Base-by-base conservation (phyloP, 495 filamentous ascomycete species). In the Aspergillus asperescens region DNA sequence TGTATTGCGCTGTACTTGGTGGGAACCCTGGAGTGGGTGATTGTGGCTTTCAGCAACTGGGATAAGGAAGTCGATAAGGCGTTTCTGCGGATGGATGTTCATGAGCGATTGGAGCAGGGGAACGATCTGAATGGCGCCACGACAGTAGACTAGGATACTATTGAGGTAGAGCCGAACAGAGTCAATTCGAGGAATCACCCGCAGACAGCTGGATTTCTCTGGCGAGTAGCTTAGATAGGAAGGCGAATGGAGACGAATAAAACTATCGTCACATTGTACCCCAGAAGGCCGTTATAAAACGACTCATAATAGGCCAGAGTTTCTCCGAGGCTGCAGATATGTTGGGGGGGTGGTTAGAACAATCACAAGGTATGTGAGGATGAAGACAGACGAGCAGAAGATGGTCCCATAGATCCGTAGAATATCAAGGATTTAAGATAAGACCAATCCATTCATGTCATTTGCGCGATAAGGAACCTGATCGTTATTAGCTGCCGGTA, bases 1-100 rank as follows among this genome's bases (percentile, higher is more conserved):
- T 96, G 90, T 67, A 84, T 94, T 62, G 90, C 90, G 1, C 66
- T 95, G 43, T 95, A 92, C 62, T 68, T 92, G 24, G 90, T 94
- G 5, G 91, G 90, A 0, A 65, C 73, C 2, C 51, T 90, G 16
- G 88, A 95, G 63, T 95, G 89, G 90, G 68, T 77, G 18, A 83
- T 95, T 63, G 89, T 95, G 20, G 81, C 82, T 0, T 71, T 81
- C 62, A 92, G 84, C 57, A 75, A 89, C 51, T 95, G 89, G 89
- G 80, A 90, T 0, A 65, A 72, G 49, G 84, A 95, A 68, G 89
- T 95, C 22, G 62, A 73, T 50, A 87, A 81, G 57, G 90, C 88
- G 0, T 86, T 92, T 62, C 76, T 80, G 49, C 74, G 90, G 54
- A 84, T 96, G 77, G 88, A 93, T 55, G 63, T 72, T 3, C 77